A percentile compares a stretch with the other conserved stretches of the same genome.
phyloP scores from a whole-genome alignment of 768 basidiomycete species.

The Mycena pura region DNA sequence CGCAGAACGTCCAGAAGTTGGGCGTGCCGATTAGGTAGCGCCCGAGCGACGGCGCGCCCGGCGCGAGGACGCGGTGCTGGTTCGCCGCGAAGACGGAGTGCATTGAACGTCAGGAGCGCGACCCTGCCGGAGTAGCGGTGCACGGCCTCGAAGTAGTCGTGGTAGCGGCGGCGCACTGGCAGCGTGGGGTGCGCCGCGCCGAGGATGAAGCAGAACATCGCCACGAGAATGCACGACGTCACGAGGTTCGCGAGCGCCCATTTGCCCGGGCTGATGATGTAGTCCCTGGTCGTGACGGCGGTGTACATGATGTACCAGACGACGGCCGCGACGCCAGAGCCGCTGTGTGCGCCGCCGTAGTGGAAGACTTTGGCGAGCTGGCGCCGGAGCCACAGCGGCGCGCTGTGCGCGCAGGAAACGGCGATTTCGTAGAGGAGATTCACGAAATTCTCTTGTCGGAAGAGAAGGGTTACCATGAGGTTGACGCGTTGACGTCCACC shows the following conservation, averaged over 20 bases:
- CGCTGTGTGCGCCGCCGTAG: conserved; percentile 63
- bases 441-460: conserved; percentile 59
- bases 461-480: conserved; percentile 48
- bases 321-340: conserved; percentile 56
- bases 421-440: conserved; percentile 58
- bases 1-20: conserved; percentile 54
- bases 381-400: conserved; percentile 51
- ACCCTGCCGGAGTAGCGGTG: conserved; percentile 64
- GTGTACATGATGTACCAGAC: conserved; percentile 60
- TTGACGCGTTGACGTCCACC: conserved; percentile 49
- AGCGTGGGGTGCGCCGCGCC: conserved; percentile 55
- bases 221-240: conserved; percentile 52
- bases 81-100: conserved; percentile 43
- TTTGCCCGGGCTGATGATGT: conserved; percentile 30
- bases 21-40: conserved; percentile 50
- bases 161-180: conserved; percentile 50
- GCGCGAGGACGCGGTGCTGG: conserved; percentile 40
- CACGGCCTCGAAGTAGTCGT: conserved; percentile 61
- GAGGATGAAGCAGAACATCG: conserved; percentile 56
- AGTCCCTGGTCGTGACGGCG: conserved; percentile 47
- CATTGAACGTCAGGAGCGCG: conserved; percentile 53
- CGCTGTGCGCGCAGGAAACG: conserved; percentile 44
- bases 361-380: conserved; percentile 58
- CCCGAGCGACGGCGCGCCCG: conserved; percentile 44
- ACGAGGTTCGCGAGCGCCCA: conserved; percentile 44